Base-by-base conservation (phyloP, 352 stramenopile species). In the Phytophthora nicotianae region DNA sequence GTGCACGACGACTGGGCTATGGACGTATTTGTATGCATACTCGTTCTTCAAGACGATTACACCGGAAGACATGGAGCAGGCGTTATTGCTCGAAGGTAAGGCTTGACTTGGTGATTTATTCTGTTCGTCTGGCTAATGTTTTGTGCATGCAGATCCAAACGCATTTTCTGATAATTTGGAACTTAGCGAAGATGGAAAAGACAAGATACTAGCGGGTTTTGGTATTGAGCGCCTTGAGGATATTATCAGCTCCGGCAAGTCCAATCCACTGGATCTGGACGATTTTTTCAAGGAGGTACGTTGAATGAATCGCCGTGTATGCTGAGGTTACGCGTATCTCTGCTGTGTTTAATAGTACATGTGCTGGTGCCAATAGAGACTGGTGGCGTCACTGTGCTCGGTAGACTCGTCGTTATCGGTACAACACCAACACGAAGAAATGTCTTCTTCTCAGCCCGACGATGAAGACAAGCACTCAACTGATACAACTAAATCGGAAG, bases 1-100 rank as follows among this genome's bases (percentile, higher is more conserved):
- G 16, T 91, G 79, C 43, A 89, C 82, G 57, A 89, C 79, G 2
- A 75, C 69, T 21, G 82, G 84, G 4, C 50, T 93, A 38, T 93
- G 84, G 84, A 83, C 78, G 37, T 91, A 87, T 54, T 33, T 86
- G 26, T 71, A 72, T 19, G 73, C 77, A 7, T 89, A 81, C 53
- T 74, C 79, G 42, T 88, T 81, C 52, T 91, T 90, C 33, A 82
- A 83, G 41, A 77, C 67, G 20, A 75, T 91, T 20, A 77, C 71
- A 45, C 68, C 74, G 4, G 74, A 82, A 53, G 81, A 90, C 32
- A 86, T 91, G 57, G 77, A 87, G 11, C 58, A 77, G 33, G 66
- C 69, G 2, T 62, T 93, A 45, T 61, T 78, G 37, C 62, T 93
- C 4, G 83, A 93, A 74, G 81, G 82, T 80, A 24, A 59, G 10